A percentile compares a stretch with the other conserved stretches of the same genome.
Evolutionary conservation across 1,139 yeast species (phyloP).

Genomic region (Candida sp.): DNA sequence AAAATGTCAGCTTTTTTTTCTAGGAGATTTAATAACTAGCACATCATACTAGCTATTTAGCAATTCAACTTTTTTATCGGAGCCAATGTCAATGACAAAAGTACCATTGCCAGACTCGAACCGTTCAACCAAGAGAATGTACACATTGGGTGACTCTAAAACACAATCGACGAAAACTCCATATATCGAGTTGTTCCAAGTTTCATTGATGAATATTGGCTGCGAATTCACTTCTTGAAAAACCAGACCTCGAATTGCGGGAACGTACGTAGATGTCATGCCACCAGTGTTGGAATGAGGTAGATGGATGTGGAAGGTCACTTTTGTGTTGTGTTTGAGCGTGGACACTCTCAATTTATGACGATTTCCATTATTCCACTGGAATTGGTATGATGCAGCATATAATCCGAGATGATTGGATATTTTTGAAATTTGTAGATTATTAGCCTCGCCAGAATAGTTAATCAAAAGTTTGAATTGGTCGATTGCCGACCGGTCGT

Average conservation of each 20-base stretch:
- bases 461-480: constrained; percentile 12
- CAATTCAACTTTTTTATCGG: constrained; percentile 11
- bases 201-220: constrained; percentile 31
- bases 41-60: not conserved
- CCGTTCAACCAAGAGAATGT: constrained; percentile 43
- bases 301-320: constrained; percentile 25
- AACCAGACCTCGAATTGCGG: constrained; percentile 42
- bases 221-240: constrained; percentile 25
- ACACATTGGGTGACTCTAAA: constrained; percentile 23
- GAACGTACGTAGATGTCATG: constrained; percentile 27
- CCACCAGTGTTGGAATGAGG: constrained; percentile 15
- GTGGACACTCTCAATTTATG: constrained; percentile 26
- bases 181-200: constrained; percentile 40
- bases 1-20: too few species aligned
- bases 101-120: constrained; percentile 45
- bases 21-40: too few species aligned
- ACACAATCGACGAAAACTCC: constrained; percentile 41
- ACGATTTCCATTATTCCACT: constrained; percentile 40
- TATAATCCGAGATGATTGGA: constrained; percentile 36
- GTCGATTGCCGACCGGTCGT: constrained; percentile 13
- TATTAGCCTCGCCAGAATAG: constrained; percentile 4
- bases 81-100: constrained; percentile 36
- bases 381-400: constrained; percentile 14
- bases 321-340: constrained; percentile 15
- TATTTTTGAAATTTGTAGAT: constrained; percentile 13